Conservation (phyloP, 768 basidiomycete species). For the Boletus patriciae region DNA sequence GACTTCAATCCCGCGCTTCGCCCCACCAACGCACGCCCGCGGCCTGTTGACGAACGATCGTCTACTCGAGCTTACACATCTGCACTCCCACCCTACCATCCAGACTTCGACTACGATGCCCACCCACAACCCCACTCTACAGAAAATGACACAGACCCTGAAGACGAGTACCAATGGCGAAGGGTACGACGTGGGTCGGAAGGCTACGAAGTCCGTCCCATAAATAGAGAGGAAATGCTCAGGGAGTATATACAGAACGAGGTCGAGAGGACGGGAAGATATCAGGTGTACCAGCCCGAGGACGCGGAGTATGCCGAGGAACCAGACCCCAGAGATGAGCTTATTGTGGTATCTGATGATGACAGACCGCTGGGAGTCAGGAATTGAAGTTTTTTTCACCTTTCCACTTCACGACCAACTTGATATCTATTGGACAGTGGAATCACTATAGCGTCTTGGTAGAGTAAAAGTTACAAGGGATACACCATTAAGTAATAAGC, state of each 20-base stretch:
- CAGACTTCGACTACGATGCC: constrained; percentile 52
- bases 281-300: constrained; percentile 67
- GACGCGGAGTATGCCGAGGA: constrained; percentile 47
- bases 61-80: constrained; percentile 40
- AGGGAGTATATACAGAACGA: constrained; percentile 53
- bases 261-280: constrained; percentile 58
- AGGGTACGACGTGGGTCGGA: constrained; percentile 72
- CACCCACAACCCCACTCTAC: constrained; percentile 19
- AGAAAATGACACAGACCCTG: constrained; percentile 27
- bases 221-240: constrained; percentile 65
- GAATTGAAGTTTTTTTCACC: constrained; percentile 8
- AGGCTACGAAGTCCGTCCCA: constrained; percentile 70
- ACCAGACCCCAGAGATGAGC: constrained; percentile 5
- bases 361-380: constrained; percentile 22
- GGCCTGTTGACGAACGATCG: constrained; percentile 26
- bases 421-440: constrained; percentile 8
- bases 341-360: constrained; percentile 13
- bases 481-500: constrained; percentile 36
- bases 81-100: constrained; percentile 72
- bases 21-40: constrained; percentile 54
- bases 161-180: constrained; percentile 36
- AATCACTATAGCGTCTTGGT: constrained; percentile 20
- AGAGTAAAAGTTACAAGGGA: constrained; percentile 29
- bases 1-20: constrained; percentile 72
- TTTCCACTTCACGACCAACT: not conserved